Conservation (phyloP, 768 basidiomycete genomes). For the Lactarius sanguifluus region DNA sequence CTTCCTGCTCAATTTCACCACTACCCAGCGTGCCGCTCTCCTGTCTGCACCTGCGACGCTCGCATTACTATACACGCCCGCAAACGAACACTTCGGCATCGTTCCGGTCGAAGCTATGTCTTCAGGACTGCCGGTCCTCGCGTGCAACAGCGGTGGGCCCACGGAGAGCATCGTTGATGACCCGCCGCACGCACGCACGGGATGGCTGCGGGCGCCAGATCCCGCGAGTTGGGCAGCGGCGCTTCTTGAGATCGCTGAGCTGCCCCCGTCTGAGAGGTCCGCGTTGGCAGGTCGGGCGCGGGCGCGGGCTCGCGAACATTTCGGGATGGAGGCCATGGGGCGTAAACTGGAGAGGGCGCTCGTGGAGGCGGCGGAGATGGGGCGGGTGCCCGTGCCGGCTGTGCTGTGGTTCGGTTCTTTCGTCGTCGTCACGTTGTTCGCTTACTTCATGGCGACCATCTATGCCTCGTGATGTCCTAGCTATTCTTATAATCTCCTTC, state of each 20-base stretch:
- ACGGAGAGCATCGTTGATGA: conserved; percentile 72
- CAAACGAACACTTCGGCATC: conserved; percentile 97
- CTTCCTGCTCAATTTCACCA: conserved; percentile 92
- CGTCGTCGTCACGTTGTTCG: conserved; percentile 10
- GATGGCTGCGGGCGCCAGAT: conserved; percentile 72
- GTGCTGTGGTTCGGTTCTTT: conserved; percentile 23
- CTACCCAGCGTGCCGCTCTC: conserved; percentile 77
- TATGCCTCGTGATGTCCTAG: conserved; percentile 5
- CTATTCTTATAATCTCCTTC: neutral
- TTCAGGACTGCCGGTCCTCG: conserved; percentile 86
- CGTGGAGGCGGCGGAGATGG: conserved; percentile 55
- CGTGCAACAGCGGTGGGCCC: conserved; percentile 85
- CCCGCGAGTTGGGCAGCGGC: conserved; percentile 69
- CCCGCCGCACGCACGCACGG: conserved; percentile 55
- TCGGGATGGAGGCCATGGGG: conserved; percentile 79
- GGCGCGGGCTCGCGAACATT: conserved; percentile 58
- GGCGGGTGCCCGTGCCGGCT: conserved; percentile 36
- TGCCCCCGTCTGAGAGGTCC: conserved; percentile 44
- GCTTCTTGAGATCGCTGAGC: conserved; percentile 55
- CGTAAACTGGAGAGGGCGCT: conserved; percentile 56
- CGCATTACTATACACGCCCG: conserved; percentile 88
- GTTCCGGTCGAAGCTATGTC: conserved; percentile 95
- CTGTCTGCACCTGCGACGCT: conserved; percentile 64
- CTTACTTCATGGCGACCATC: conserved; percentile 22
- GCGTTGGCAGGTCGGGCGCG: conserved; percentile 56